A percentile compares a stretch with the other conserved stretches of the same genome.
Conservation (phyloP, 257 asterid genomes). For the Haberlea rhodopensis region DNA sequence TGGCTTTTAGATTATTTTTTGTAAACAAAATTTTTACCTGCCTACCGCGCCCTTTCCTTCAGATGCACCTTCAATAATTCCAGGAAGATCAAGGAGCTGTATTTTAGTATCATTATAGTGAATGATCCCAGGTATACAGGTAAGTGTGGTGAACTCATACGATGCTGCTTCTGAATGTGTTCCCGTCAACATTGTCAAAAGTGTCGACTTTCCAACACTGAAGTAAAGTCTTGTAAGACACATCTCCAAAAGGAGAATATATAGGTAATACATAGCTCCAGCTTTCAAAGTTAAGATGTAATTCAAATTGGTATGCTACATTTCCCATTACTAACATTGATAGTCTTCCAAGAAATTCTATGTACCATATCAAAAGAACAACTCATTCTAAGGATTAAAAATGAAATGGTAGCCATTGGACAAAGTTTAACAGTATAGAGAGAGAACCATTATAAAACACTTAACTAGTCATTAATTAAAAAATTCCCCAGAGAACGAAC, state of each 20-base stretch:
- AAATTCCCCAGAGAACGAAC: constrained; percentile 3
- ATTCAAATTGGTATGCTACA: too few species aligned
- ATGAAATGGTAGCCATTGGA: too few species aligned
- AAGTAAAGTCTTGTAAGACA: constrained; percentile 11
- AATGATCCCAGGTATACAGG: constrained; percentile 97
- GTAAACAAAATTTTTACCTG: constrained; percentile 50
- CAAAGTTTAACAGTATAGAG: not conserved
- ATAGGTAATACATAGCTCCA: not conserved
- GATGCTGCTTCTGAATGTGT: constrained; percentile 99
- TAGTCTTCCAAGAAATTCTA: too few species aligned
- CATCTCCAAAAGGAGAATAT: not conserved
- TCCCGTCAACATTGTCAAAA: constrained; percentile 94
- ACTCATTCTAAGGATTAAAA: not conserved
- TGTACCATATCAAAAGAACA: too few species aligned
- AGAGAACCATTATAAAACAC: constrained; percentile 24
- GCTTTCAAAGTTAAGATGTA: too few species aligned
- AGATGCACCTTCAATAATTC: constrained; percentile 98
- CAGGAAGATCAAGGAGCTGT: constrained; percentile 99
- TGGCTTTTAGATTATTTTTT: not conserved
- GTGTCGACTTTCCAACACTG: constrained; percentile 98
- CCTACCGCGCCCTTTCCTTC: constrained; percentile 99
- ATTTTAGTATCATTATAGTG: constrained; percentile 96
- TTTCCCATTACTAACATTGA: too few species aligned
- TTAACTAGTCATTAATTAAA: constrained; percentile 16
- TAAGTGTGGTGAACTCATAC: constrained; percentile 95